Evolutionary conservation across 73 alveolate species (phyloP).

Genomic region (Paramecium primaurelia): DNA sequence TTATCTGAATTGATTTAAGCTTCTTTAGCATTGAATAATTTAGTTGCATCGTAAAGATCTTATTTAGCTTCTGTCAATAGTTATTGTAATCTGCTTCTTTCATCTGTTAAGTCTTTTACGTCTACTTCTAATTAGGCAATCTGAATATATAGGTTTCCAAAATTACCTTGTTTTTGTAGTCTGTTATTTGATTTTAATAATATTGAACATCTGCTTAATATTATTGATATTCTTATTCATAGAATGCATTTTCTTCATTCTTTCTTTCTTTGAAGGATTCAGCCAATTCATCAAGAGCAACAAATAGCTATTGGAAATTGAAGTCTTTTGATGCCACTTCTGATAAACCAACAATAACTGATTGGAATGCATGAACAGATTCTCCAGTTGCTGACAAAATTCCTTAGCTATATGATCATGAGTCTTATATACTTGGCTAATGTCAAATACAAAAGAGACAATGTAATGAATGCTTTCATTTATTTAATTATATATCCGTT

Average conservation of each 20-base stretch:
- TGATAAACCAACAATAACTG: slow-evolving; percentile 25
- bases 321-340: slow-evolving; percentile 41
- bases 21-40: slow-evolving; percentile 8
- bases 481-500: background rate
- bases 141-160: background rate
- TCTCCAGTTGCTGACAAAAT: background rate
- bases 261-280: slow-evolving; percentile 29
- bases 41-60: slow-evolving; percentile 38
- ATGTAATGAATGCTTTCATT: background rate
- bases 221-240: slow-evolving; percentile 24
- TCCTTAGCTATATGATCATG: background rate
- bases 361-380: background rate
- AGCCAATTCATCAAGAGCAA: slow-evolving; percentile 44
- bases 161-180: background rate
- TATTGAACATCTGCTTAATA: slow-evolving; percentile 15
- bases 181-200: slow-evolving; percentile 23
- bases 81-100: background rate
- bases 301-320: slow-evolving; percentile 8
- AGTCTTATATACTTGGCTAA: background rate
- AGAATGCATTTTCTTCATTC: slow-evolving; percentile 27
- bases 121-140: slow-evolving; percentile 39
- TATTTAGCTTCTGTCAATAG: background rate
- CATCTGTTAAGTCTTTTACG: background rate
- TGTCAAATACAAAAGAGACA: background rate
- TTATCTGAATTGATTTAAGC: slow-evolving; percentile 1